Conservation (phyloP, 1,284 basidiomycete species). For the Singerocomus inundabilis region DNA sequence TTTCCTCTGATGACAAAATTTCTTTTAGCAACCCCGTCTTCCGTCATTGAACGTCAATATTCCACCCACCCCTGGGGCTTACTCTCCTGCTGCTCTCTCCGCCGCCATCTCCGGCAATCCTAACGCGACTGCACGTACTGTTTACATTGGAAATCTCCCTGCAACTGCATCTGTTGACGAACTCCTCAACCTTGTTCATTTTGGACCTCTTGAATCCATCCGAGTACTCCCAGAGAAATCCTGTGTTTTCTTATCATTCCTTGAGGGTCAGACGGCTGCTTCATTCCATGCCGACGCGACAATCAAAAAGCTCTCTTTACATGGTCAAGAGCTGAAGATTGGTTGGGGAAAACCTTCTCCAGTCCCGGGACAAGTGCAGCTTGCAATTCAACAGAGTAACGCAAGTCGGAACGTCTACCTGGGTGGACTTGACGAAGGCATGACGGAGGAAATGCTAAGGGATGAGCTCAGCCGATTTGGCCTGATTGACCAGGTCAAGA, state of each 20-base stretch:
- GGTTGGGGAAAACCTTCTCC: constrained; percentile 92
- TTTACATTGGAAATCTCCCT: constrained; percentile 96
- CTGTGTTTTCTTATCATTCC: constrained; percentile 97
- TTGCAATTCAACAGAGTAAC: constrained; percentile 86
- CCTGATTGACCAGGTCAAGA: constrained; percentile 97
- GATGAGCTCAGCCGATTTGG: constrained; percentile 88
- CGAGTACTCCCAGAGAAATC: constrained; percentile 97
- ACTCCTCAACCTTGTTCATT: constrained; percentile 95
- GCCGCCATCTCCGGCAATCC: constrained; percentile 64
- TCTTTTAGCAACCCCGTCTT: constrained; percentile 51
- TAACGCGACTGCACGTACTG: constrained; percentile 81
- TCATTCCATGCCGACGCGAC: constrained; percentile 95
- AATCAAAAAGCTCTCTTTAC: constrained; percentile 87
- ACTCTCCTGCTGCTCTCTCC: constrained; percentile 70
- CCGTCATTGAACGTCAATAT: constrained; percentile 64
- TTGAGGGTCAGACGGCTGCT: constrained; percentile 86
- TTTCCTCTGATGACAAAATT: constrained; percentile 31
- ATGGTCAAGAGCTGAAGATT: constrained; percentile 92
- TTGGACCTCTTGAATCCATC: constrained; percentile 94
- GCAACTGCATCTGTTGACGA: constrained; percentile 97
- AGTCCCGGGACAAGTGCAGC: constrained; percentile 80
- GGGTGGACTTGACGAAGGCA: constrained; percentile 83
- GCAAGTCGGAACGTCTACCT: constrained; percentile 94
- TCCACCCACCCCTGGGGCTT: constrained; percentile 53
- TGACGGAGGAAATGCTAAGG: constrained; percentile 86